Base-by-base conservation (phyloP, 2,329 filamentous ascomycete species). In the Triangularia verruculosa region DNA sequence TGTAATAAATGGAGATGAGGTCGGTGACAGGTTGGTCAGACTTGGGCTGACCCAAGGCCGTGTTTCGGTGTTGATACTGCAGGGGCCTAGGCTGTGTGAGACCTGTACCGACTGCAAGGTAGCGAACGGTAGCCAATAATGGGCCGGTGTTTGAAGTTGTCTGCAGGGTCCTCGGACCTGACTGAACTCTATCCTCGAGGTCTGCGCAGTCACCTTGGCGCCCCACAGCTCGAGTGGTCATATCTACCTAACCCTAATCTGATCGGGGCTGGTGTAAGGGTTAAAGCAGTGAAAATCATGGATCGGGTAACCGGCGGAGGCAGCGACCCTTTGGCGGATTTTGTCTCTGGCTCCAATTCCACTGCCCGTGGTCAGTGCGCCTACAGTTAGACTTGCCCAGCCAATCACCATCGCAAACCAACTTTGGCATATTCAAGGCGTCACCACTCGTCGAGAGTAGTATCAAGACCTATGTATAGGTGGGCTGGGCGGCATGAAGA, bases 21-120 rank as follows among this genome's bases (percentile, higher is more conserved):
- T 13, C 52, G 22, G 22, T 54, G 25, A 28, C 9, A 25, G 24
- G 22, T 54, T 28, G 25, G 52, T 54, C 52, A 54, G 13, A 54
- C 52, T 54, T 24, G 7, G 22, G 9, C 22, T 22, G 22, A 25
- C 22, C 25, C 25, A 54, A 28, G 52, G 52, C 22, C 22, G 24
- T 12, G 52, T 54, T 54, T 54, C 52, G 52, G 11, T 58, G n/a
- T 57, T 22, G 59, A 58, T 58, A 51, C 59, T 53, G 43, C 17
- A 55, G 22, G n/a, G 52, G 12, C 30, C 39, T 17, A 34, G 54
- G 32, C 28, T 51, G 15, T 28, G 57, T 52, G 39, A 51, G 25
- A 59, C 57, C 39, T 59, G 24, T 15, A 22, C n/a, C 9, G 56
- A 25, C 32, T 58, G 28, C 20, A 39, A 22, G 39, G 30, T 58